Percentiles rank a stretch among this genome's conserved stretches.
Evolutionary conservation across 306 rosid species (phyloP).

Genomic region (Vigna hirtella): DNA sequence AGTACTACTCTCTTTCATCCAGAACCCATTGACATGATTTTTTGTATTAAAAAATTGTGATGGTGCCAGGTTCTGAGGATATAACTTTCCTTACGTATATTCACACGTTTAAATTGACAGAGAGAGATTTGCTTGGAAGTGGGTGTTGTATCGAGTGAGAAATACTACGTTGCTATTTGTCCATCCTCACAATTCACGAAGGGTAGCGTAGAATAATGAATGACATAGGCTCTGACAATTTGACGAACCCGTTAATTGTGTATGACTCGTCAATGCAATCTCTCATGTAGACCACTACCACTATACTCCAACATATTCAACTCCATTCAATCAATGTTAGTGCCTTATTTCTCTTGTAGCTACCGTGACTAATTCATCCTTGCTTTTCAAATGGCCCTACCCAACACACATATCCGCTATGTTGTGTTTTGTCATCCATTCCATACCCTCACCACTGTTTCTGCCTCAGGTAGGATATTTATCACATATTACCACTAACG

Average conservation of each 20-base stretch:
- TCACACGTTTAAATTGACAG: no score
- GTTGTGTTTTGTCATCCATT: no score
- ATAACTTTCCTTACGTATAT: no score
- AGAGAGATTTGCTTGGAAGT: no score
- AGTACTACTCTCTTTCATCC: no score
- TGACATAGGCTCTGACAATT: neutral
- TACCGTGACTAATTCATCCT: constrained; percentile 23
- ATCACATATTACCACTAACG: neutral
- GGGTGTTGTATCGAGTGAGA: no score
- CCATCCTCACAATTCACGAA: no score
- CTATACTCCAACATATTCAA: neutral
- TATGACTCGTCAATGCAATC: constrained; percentile 39
- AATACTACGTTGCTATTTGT: no score
- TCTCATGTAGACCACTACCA: neutral
- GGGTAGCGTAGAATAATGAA: neutral
- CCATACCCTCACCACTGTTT: neutral
- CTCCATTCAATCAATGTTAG: constrained; percentile 23
- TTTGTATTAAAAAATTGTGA: no score
- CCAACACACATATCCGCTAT: neutral
- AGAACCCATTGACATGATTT: no score
- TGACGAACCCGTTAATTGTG: constrained; percentile 27
- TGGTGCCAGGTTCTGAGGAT: no score
- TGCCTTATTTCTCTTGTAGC: constrained; percentile 9
- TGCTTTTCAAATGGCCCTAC: constrained; percentile 33
- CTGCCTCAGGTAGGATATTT: constrained; percentile 38